Evolutionary conservation across 352 stramenopile genomes (phyloP), one percentile per base, ranked within the genome.

Genomic region (Thalassiosira gravida): DNA sequence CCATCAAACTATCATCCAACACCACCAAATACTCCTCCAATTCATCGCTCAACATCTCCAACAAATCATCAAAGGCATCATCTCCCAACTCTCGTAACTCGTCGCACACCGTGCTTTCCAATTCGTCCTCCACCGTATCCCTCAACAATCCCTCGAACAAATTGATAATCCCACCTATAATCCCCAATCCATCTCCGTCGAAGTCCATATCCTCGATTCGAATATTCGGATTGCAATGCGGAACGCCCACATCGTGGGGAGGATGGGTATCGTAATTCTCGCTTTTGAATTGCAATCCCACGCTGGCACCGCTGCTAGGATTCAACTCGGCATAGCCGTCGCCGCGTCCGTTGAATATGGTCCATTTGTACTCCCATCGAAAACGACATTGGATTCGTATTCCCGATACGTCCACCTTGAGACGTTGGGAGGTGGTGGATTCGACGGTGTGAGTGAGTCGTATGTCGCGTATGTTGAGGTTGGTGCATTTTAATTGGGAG

Each of bases 381-480:
- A 89, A 82, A 13, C 42, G 47, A 44, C 87, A 92, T 8, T 63
- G 57, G 0, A 90, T 47, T 49, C 81, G 46, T 1, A 92, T 37
- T 20, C 73, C 72, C 5, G 46, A 25, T 1, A 91, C 56, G 35
- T 77, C 50, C 1, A 88, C 57, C 2, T 49, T 42, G 22, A 90
- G 18, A 1, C 49, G 42, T 47, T 79, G 73, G 13, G 57, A 30
- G 14, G 56, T 86, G 7, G 24, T 35, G 27, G 56, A 75, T 46
- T 57, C 16, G 32, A 46, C 20, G 5, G 35, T 30, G 50, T 92
- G 53, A 9, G 68, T 57, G 53, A 90, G 61, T 30, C 37, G 24
- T 50, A 92, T 76, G 58, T 90, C 80, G 20, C 74, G 61, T 8
- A 92, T 25, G 14, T 35, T 49, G 3, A 92, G 47, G 6, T 86